Evolutionary conservation across 2,329 filamentous ascomycete species (phyloP).

Genomic region (Fusarium chuoi): DNA sequence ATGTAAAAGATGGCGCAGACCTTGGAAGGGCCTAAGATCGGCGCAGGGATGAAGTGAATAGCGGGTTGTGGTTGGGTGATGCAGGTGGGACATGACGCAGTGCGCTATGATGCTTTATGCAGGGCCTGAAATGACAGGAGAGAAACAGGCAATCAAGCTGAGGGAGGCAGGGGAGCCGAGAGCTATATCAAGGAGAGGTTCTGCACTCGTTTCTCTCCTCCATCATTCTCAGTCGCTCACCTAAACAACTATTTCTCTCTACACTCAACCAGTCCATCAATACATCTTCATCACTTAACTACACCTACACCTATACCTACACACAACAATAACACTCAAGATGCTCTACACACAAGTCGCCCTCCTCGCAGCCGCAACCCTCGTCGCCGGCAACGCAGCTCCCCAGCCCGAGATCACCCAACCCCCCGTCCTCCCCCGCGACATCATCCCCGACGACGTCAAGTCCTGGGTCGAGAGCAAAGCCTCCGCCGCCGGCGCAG

Average conservation of each 20-base stretch:
- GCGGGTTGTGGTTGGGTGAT: background rate
- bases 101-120: slow-evolving; percentile 7
- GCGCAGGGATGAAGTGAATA: background rate
- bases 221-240: background rate
- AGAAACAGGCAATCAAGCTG: slow-evolving; percentile 4
- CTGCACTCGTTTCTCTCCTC: background rate
- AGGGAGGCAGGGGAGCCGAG: slow-evolving; percentile 1
- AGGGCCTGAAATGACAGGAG: slow-evolving; percentile 13
- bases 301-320: background rate
- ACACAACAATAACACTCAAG: slow-evolving; percentile 1
- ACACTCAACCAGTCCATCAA: background rate
- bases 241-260: background rate
- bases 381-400: slow-evolving; percentile 29
- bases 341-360: slow-evolving; percentile 43
- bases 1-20: slow-evolving; percentile 31
- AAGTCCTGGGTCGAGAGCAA: slow-evolving; percentile 25
- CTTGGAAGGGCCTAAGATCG: slow-evolving; percentile 10
- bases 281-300: background rate
- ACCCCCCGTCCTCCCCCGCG: slow-evolving; percentile 25
- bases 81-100: slow-evolving; percentile 17
- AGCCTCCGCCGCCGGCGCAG: slow-evolving; percentile 2
- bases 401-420: slow-evolving; percentile 23
- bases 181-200: slow-evolving; percentile 23
- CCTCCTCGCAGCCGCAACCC: slow-evolving; percentile 34
- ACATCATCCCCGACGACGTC: slow-evolving; percentile 30